Evolutionary conservation across 2,329 filamentous ascomycete genomes (phyloP), one percentile per base, ranked within the genome.

Genomic region (Paraconiothyrium brasiliense): DNA sequence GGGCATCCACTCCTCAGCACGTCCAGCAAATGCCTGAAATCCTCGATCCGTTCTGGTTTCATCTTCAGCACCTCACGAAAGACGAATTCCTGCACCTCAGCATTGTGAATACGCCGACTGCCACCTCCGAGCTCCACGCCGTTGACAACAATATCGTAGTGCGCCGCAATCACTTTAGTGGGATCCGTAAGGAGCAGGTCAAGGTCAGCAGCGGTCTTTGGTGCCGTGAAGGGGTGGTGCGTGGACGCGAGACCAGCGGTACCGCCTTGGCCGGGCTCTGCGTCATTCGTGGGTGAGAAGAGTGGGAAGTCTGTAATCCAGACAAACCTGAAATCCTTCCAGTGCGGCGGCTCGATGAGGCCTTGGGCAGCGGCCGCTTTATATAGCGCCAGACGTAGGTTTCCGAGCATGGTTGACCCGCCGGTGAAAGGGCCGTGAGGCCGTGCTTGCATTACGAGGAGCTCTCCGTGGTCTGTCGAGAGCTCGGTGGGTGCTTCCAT

Each of bases 71-170:
- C 89, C 63, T 97, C 87, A 16, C 89, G 86, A 83, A 99, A 89
- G 63, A 99, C 85, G 67, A 92, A 92, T 67, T 93, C 90, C 75
- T 99, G 95, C 69, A 97, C 85, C 0, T 87, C 84, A 0, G 92
- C 90, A 47, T 91, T 86, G 79, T 99, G 95, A 59, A 98, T 97
- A 85, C 95, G 92, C 14, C 93, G 88, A 76, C 92, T 97, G 37
- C 95, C 96, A 11, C 95, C 95, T 30, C 95, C 95, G 1, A 99
- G 86, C 79, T 99, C 95, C 5, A 97, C 88, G 4, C 95, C 95
- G 75, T 99, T 99, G 70, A 98, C 87, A 0, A 99, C 94, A 14
- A 99, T 88, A 71, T 99, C 95, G 80, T 97, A 99, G 75, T 97
- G 94, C 71, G 97, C 94, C 3, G 91, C 96, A 68, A 86, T 87